Evolutionary conservation across 2,329 filamentous ascomycete genomes (phyloP).

Genomic region (Zasmidium citrigriseum): DNA sequence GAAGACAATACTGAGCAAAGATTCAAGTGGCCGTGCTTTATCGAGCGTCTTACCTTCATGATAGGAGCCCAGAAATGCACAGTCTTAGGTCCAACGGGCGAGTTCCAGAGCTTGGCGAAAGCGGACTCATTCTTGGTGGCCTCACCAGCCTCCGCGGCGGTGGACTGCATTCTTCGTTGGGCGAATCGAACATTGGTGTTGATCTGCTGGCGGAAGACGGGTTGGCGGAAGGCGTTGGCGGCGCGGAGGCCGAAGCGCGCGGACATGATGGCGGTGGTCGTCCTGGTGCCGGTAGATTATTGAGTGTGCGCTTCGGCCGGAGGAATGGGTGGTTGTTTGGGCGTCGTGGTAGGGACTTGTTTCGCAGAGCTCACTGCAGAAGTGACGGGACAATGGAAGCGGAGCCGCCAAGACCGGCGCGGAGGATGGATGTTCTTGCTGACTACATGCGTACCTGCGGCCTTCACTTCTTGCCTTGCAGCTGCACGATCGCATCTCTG

Average conservation of each 20-base stretch:
- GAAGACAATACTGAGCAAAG: not conserved
- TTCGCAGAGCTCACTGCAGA: not conserved
- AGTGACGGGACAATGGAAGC: not conserved
- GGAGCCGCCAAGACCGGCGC: slow-evolving; percentile 47
- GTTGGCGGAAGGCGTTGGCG: slow-evolving; percentile 55
- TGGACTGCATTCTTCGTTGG: slow-evolving; percentile 66
- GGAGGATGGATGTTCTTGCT: not conserved
- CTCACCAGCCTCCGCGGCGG: slow-evolving; percentile 54
- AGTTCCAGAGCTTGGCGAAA: slow-evolving; percentile 69
- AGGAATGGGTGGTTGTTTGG: slow-evolving; percentile 38
- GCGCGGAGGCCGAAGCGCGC: slow-evolving; percentile 60
- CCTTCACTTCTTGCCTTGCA: no score
- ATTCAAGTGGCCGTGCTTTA: not conserved
- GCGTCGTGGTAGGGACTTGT: not conserved
- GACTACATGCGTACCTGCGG: not conserved
- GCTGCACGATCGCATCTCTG: not conserved
- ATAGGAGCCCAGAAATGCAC: slow-evolving; percentile 99
- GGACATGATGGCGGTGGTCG: slow-evolving; percentile 44
- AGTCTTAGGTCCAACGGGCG: slow-evolving; percentile 62
- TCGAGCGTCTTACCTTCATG: slow-evolving; percentile 66
- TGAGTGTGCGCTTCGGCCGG: slow-evolving; percentile 22
- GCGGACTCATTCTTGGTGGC: slow-evolving; percentile 35
- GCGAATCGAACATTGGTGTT: slow-evolving; percentile 39
- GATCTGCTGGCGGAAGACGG: slow-evolving; percentile 51
- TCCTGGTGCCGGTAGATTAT: slow-evolving; percentile 43